phyloP scores from a whole-genome alignment of 495 filamentous ascomycete species.

The Aspergillus incahuasiensis region DNA sequence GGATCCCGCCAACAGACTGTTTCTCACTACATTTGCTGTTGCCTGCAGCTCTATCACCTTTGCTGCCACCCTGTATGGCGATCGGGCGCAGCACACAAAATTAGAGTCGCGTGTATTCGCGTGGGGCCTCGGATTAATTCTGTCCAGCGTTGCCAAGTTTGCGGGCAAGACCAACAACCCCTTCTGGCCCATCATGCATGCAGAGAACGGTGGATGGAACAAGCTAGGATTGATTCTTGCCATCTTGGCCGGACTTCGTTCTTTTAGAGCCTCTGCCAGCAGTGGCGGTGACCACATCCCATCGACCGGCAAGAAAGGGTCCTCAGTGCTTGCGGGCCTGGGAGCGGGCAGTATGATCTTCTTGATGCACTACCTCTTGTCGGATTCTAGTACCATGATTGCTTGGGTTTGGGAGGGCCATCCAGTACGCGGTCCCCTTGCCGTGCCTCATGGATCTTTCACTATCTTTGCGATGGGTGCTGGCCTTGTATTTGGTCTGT shows the following conservation, averaged over 20 bases:
- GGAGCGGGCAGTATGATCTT: conserved; percentile 85
- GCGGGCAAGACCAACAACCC: conserved; percentile 96
- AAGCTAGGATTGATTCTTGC: conserved; percentile 74
- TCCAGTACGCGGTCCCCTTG: conserved; percentile 83
- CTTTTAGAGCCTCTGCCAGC: conserved; percentile 54
- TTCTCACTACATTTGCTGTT: conserved; percentile 74
- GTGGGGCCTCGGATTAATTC: conserved; percentile 76
- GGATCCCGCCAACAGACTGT: conserved; percentile 71
- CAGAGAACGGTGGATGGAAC: conserved; percentile 88
- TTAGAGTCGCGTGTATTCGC: conserved; percentile 78
- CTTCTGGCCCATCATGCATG: conserved; percentile 91
- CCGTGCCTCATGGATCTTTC: conserved; percentile 79
- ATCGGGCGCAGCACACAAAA: conserved; percentile 64
- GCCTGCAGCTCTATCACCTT: conserved; percentile 73
- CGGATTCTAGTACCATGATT: conserved; percentile 98
- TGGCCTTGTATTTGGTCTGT: conserved; percentile 75
- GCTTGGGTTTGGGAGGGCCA: conserved; percentile 99
- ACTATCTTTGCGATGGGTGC: conserved; percentile 82
- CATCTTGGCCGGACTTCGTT: conserved; percentile 65
- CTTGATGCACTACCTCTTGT: conserved; percentile 86
- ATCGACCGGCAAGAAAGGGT: conserved; percentile 54
- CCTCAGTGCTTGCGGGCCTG: conserved; percentile 64
- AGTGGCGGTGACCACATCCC: conserved; percentile 50
- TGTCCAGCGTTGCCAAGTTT: conserved; percentile 87
- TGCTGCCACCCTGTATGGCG: conserved; percentile 73